phyloP scores from a whole-genome alignment of 1,139 yeast species.

The Debaryomyces fabryi region DNA sequence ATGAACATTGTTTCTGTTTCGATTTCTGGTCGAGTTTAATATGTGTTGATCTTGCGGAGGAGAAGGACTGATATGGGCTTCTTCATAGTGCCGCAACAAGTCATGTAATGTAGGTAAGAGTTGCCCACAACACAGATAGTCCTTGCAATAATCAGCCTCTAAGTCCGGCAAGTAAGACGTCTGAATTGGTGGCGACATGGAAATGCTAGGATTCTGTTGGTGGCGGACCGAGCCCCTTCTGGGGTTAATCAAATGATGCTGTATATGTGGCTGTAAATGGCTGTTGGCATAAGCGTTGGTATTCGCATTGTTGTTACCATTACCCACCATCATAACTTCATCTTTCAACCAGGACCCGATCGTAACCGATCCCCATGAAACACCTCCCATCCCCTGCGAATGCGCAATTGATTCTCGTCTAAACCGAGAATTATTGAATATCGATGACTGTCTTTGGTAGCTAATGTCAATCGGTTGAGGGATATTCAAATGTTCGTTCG shows the following conservation, averaged over 20 bases:
- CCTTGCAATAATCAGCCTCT: conserved; percentile 95
- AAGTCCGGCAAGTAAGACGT: conserved; percentile 85
- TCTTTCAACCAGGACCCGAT: conserved; percentile 96
- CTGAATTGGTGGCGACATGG: conserved; percentile 66
- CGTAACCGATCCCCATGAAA: conserved; percentile 96
- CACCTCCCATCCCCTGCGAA: conserved; percentile 97
- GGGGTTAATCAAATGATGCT: conserved; percentile 41
- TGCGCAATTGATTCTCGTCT: conserved; percentile 93
- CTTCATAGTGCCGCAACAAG: conserved; percentile 91
- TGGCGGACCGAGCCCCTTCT: conserved; percentile 47
- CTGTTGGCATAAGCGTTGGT: conserved; percentile 20
- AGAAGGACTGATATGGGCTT: conserved; percentile 85
- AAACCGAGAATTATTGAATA: conserved; percentile 41
- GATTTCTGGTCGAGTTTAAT: conserved; percentile 36
- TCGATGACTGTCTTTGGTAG: conserved; percentile 46
- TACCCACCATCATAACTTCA: conserved; percentile 67
- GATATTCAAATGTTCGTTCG: conserved; percentile 17
- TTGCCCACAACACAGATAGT: conserved; percentile 94
- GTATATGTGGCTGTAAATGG: conserved; percentile 18
- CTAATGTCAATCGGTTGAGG: conserved; percentile 54
- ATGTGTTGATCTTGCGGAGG: conserved; percentile 49
- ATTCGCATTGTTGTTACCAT: conserved; percentile 23
- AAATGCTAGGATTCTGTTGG: conserved; percentile 27
- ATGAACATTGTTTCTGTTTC: conserved; percentile 46
- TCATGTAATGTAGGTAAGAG: conserved; percentile 91